Evolutionary conservation across 2,329 filamentous ascomycete genomes (phyloP).

Genomic region (Venturia carpophila): DNA sequence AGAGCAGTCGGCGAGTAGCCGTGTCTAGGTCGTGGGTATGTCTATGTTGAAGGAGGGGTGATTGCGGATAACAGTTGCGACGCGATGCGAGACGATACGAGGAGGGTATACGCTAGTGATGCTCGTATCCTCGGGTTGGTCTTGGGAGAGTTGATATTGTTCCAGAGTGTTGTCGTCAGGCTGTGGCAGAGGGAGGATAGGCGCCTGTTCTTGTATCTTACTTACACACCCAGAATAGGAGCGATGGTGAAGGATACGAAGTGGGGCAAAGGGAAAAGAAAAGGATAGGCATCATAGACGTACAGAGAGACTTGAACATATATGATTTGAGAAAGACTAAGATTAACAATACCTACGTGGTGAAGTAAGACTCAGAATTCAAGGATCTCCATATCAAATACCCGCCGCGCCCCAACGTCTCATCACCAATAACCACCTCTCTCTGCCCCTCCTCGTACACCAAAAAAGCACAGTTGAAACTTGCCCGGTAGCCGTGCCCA

Average conservation of each 20-base stretch:
- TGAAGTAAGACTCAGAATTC: neutral
- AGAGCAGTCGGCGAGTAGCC: neutral
- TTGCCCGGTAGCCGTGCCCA: neutral
- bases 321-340: neutral
- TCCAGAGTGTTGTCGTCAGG: neutral
- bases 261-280: neutral
- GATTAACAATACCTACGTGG: neutral
- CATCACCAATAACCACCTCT: neutral
- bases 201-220: neutral
- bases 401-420: conserved; percentile 2
- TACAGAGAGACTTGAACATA: neutral
- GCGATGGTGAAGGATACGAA: neutral
- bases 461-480: neutral
- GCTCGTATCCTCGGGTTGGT: neutral
- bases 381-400: neutral
- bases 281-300: neutral
- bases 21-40: neutral
- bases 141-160: neutral
- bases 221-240: neutral
- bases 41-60: neutral
- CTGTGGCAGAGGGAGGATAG: neutral
- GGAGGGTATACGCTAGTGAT: neutral
- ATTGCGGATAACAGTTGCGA: neutral
- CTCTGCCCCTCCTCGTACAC: conserved; percentile 3
- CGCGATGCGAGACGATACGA: neutral